Evolutionary conservation across 306 rosid genomes (phyloP), one percentile per base, ranked within the genome.

Genomic region (Quercus berberidifolia): DNA sequence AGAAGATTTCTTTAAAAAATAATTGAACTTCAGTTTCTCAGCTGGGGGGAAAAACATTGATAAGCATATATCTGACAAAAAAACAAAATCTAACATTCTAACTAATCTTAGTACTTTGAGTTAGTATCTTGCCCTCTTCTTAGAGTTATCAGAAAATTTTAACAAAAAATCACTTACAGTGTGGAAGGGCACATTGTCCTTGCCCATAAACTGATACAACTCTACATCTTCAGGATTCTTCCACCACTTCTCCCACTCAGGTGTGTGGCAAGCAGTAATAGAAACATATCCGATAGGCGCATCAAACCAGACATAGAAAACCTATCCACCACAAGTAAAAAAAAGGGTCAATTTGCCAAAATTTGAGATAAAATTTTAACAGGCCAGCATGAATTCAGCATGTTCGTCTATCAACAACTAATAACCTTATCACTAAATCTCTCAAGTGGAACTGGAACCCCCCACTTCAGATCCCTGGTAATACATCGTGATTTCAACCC

Each of bases 161-260:
- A 20, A 3, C 21, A 17, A 74, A 46, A 72, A 19, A 73, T 28
- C 55, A 73, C 98, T 80, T 84, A 95, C 98, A 51, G 98, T 95
- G 87, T 95, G 99, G 89, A 95, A 95, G 56, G 99, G 99, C 83
- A 93, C 98, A 78, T 92, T 95, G 80, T 95, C 99, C 91, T 95
- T 95, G 81, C 99, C 99, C 99, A 95, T 95, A 83, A 93, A 93
- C 79, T 95, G 98, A 87, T 86, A 95, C 77, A 95, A 55, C 87
- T 93, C 98, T 68, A 95, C 99, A 56, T 95, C 87, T 81, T 95
- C 88, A 1, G 99, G 97, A 81, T 91, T 91, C 84, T 95, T 95
- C 99, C 99, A 95, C 99, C 99, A 95, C 83, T 89, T 84, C 86
- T 95, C 98, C 99, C 98, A 95, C 9, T 95, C 94, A 51, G 80